Percentiles rank a stretch among this genome's conserved stretches.
Evolutionary conservation across 352 stramenopile species (phyloP).

Genomic region (Pythium apleroticum): DNA sequence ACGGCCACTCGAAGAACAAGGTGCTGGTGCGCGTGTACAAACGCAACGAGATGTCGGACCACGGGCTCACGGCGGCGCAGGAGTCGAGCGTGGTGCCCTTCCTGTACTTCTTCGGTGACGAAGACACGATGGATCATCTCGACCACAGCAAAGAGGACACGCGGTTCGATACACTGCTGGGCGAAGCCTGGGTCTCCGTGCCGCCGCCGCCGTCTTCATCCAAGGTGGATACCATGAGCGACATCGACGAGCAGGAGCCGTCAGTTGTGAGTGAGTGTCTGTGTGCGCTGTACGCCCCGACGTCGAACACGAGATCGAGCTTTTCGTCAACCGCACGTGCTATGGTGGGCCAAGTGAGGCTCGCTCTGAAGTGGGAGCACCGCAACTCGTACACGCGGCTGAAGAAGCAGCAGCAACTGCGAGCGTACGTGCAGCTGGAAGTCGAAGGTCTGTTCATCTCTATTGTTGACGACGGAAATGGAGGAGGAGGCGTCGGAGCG

Average conservation of each 20-base stretch:
- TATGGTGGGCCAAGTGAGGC: constrained; percentile 74
- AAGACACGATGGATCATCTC: constrained; percentile 84
- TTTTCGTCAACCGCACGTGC: constrained; percentile 28
- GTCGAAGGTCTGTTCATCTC: constrained; percentile 74
- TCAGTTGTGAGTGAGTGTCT: constrained; percentile 37
- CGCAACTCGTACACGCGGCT: constrained; percentile 47
- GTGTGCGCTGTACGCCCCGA: constrained; percentile 63
- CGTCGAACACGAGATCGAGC: constrained; percentile 31
- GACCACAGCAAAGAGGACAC: constrained; percentile 86
- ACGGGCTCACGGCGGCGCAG: constrained; percentile 71
- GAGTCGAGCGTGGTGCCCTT: constrained; percentile 87
- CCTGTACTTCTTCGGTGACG: constrained; percentile 87
- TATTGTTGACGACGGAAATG: constrained; percentile 61
- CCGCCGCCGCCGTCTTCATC: constrained; percentile 27
- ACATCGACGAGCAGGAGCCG: constrained; percentile 21
- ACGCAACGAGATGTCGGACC: constrained; percentile 70
- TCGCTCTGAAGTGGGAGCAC: constrained; percentile 81
- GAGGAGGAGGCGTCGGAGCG: constrained; percentile 20
- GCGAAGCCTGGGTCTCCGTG: constrained; percentile 77
- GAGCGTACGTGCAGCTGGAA: constrained; percentile 72
- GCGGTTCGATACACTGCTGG: constrained; percentile 72
- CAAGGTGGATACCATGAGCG: constrained; percentile 16
- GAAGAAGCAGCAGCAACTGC: constrained; percentile 50
- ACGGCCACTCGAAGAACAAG: constrained; percentile 27
- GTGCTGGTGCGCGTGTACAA: constrained; percentile 77